Conservation (phyloP, 768 basidiomycete genomes). For the Lepiota venenata region DNA sequence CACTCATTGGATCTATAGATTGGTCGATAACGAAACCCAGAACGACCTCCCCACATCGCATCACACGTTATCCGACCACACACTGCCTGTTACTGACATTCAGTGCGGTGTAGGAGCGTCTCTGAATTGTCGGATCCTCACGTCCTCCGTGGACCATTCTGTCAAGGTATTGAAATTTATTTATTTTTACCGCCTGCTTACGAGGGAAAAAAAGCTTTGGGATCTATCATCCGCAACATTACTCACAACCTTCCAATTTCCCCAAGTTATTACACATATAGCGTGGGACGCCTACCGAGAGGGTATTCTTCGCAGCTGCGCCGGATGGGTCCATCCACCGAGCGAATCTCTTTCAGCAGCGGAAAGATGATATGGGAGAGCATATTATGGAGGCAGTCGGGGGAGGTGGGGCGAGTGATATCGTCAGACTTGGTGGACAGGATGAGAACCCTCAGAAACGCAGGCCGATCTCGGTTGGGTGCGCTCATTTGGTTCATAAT, state of each 20-base stretch:
- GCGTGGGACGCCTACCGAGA: constrained; percentile 84
- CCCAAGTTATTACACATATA: constrained; percentile 65
- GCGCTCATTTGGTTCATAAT: constrained; percentile 16
- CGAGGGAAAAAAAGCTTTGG: constrained; percentile 50
- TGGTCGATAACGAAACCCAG: constrained; percentile 73
- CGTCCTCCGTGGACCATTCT: constrained; percentile 84
- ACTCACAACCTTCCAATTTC: constrained; percentile 86
- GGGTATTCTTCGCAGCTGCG: constrained; percentile 86
- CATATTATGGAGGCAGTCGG: constrained; percentile 66
- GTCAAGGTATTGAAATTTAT: constrained; percentile 74
- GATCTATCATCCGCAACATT: constrained; percentile 71
- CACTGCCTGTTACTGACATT: constrained; percentile 83
- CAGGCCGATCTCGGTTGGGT: constrained; percentile 73
- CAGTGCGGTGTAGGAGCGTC: constrained; percentile 76
- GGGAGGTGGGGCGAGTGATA: constrained; percentile 65
- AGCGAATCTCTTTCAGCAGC: constrained; percentile 71
- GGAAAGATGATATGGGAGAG: constrained; percentile 49
- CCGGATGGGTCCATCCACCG: constrained; percentile 73
- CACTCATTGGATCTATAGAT: constrained; percentile 38
- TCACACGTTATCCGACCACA: constrained; percentile 86
- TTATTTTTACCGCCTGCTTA: constrained; percentile 6
- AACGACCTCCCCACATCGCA: constrained; percentile 74
- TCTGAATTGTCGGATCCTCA: constrained; percentile 73
- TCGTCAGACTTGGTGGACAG: constrained; percentile 65
- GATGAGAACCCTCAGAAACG: constrained; percentile 45